phyloP scores from a whole-genome alignment of 192 early-diverging fungal species.

The Radiomyces spectabilis region DNA sequence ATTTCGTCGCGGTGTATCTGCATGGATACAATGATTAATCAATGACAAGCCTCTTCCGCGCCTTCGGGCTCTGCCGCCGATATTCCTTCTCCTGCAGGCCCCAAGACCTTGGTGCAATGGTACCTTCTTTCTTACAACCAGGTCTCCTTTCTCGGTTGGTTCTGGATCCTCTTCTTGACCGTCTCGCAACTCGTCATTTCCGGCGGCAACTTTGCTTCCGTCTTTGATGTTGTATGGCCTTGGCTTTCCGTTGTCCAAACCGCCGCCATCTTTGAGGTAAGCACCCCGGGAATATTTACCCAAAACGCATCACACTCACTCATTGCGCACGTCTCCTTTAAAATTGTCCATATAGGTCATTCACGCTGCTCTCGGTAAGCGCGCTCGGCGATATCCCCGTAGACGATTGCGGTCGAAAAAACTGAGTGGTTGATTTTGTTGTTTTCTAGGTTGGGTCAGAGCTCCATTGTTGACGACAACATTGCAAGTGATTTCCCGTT shows the following conservation, averaged over 20 bases:
- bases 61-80: too few species aligned
- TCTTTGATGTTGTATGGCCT: conserved; percentile 60
- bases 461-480: conserved; percentile 72
- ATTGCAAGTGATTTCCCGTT: conserved; percentile 82
- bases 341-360: conserved; percentile 32
- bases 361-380: conserved; percentile 24
- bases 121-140: conserved; percentile 88
- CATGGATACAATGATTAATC: too few species aligned
- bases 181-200: conserved; percentile 42
- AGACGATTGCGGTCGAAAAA: too few species aligned
- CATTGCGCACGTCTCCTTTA: too few species aligned
- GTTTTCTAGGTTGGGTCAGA: conserved; percentile 64
- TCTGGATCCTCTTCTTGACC: conserved; percentile 54
- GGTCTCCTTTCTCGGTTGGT: conserved; percentile 78
- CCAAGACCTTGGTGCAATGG: conserved; percentile 17
- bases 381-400: not conserved
- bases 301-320: not conserved
- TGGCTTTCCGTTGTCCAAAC: conserved; percentile 72
- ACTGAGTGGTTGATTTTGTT: too few species aligned
- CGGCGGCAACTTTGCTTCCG: conserved; percentile 44
- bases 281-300: too few species aligned
- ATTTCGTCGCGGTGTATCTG: too few species aligned
- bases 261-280: conserved; percentile 74
- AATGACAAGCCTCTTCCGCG: too few species aligned
- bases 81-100: too few species aligned